phyloP scores from a whole-genome alignment of 768 basidiomycete genomes.

The Lentinula aciculospora region DNA sequence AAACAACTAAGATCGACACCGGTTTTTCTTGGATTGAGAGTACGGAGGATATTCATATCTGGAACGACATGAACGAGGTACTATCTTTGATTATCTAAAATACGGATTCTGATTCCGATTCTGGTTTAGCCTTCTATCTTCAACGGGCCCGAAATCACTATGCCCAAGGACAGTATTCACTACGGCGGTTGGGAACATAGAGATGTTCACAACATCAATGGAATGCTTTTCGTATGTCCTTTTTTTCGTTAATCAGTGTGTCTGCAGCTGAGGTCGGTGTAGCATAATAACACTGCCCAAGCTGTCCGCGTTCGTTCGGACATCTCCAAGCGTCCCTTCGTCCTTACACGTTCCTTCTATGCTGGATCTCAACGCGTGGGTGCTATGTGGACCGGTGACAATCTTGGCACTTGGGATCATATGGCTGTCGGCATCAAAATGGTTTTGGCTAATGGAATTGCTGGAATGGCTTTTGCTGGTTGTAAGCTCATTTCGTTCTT shows the following conservation, averaged over 20 bases:
- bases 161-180: constrained; percentile 67
- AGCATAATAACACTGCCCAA: constrained; percentile 83
- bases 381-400: constrained; percentile 99
- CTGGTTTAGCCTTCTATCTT: constrained; percentile 86
- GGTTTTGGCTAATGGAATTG: constrained; percentile 83
- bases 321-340: constrained; percentile 83
- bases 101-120: not conserved
- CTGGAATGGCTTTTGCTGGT: constrained; percentile 87
- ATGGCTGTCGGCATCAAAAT: constrained; percentile 93
- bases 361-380: constrained; percentile 95
- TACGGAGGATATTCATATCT: constrained; percentile 82
- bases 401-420: constrained; percentile 96
- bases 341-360: constrained; percentile 91
- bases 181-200: constrained; percentile 97
- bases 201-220: constrained; percentile 96
- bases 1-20: constrained; percentile 43
- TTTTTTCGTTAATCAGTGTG: constrained; percentile 1
- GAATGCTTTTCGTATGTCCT: constrained; percentile 76
- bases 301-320: constrained; percentile 73
- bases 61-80: constrained; percentile 99
- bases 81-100: not conserved
- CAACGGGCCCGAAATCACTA: constrained; percentile 92
- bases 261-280: not conserved
- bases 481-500: constrained; percentile 48
- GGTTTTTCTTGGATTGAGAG: constrained; percentile 78